phyloP scores from a whole-genome alignment of 352 stramenopile genomes.

The Elongisporangium prolatum region DNA sequence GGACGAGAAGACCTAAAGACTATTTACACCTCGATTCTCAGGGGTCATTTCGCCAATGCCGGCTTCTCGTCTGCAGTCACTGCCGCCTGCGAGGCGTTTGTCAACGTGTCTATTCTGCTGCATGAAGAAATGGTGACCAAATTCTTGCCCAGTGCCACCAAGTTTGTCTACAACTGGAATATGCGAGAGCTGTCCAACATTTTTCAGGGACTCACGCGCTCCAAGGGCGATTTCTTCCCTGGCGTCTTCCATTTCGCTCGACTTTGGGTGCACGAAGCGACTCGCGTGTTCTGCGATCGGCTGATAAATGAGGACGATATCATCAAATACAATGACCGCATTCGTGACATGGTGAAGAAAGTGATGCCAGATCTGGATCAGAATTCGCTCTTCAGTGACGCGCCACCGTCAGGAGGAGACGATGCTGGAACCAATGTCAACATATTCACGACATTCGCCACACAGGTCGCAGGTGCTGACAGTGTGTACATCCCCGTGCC shows the following conservation, averaged over 20 bases:
- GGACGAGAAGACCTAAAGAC: slow-evolving; percentile 92
- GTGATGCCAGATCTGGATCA: slow-evolving; percentile 85
- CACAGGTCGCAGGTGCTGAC: slow-evolving; percentile 52
- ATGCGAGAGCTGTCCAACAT: slow-evolving; percentile 96
- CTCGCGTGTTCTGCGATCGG: slow-evolving; percentile 97
- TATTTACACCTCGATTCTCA: slow-evolving; percentile 95
- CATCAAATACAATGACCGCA: slow-evolving; percentile 88
- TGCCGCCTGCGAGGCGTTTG: slow-evolving; percentile 79
- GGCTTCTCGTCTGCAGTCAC: slow-evolving; percentile 57
- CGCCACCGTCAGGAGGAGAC: slow-evolving; percentile 23
- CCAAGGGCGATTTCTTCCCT: slow-evolving; percentile 92
- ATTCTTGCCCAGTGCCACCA: slow-evolving; percentile 95
- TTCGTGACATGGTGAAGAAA: slow-evolving; percentile 93
- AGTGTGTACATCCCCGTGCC: slow-evolving; percentile 70
- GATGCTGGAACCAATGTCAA: slow-evolving; percentile 51
- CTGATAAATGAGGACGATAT: slow-evolving; percentile 95
- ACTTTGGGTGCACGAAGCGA: slow-evolving; percentile 95
- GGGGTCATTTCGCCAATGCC: slow-evolving; percentile 90
- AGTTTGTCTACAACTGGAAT: slow-evolving; percentile 99
- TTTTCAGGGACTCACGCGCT: slow-evolving; percentile 92
- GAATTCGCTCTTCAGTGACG: slow-evolving; percentile 78
- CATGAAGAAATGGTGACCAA: slow-evolving; percentile 92
- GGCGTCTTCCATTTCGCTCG: slow-evolving; percentile 80
- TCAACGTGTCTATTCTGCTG: slow-evolving; percentile 88
- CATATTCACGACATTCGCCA: slow-evolving; percentile 96